phyloP scores from a whole-genome alignment of 2,329 filamentous ascomycete genomes.

The Sarocladiaceae sp. region DNA sequence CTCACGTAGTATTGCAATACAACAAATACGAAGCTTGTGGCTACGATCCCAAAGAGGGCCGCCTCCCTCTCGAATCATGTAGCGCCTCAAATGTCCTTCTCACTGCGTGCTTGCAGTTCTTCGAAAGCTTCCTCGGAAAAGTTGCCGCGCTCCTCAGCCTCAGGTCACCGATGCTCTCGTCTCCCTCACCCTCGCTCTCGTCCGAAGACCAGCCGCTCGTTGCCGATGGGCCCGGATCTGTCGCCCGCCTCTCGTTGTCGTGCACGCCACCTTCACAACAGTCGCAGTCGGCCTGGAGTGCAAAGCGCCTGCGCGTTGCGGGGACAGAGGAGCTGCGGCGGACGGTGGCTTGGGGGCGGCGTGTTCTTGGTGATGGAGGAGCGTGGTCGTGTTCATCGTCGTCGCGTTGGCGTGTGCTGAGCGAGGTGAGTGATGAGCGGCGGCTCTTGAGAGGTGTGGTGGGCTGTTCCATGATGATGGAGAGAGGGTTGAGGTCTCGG shows the following conservation, averaged over 20 bases:
- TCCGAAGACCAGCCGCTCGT: neutral
- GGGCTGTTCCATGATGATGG: conserved; percentile 1
- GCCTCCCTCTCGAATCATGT: neutral
- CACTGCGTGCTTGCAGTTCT: neutral
- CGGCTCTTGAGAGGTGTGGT: neutral
- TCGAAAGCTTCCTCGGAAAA: neutral
- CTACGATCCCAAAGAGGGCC: no score
- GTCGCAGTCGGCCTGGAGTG: neutral
- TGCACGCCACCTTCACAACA: neutral
- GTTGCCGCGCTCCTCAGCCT: neutral
- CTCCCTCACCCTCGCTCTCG: no score
- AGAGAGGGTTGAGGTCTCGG: neutral
- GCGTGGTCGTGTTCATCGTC: no score
- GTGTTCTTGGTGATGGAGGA: neutral
- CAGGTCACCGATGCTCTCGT: neutral
- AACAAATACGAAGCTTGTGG: no score
- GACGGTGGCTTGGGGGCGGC: neutral
- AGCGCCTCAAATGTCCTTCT: conserved; percentile 2
- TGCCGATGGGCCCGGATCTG: neutral
- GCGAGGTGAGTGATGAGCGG: neutral
- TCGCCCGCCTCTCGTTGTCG: neutral
- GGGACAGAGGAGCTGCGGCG: neutral
- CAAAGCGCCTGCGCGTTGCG: neutral
- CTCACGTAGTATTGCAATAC: no score
- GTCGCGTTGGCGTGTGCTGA: no score